Percentiles rank a stretch among this genome's conserved stretches.
phyloP scores from a whole-genome alignment of 768 basidiomycete genomes.

The Pisolithus microcarpus region DNA sequence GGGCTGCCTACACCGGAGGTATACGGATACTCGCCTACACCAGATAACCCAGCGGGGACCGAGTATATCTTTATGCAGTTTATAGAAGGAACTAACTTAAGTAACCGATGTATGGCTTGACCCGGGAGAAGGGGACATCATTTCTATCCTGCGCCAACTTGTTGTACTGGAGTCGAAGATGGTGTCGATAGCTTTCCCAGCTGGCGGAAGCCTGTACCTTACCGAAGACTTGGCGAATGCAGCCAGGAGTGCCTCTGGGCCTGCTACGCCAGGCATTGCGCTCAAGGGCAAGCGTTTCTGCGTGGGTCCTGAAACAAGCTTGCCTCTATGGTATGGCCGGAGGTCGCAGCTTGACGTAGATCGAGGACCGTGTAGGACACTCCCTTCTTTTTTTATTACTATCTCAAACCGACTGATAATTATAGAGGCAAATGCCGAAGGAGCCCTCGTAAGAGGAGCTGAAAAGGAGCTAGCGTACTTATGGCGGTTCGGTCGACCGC shows the following conservation, averaged over 20 bases:
- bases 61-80: too few relatives aligned
- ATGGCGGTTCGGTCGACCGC: background rate
- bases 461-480: background rate
- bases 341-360: conserved; percentile 42
- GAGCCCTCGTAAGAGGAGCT: background rate
- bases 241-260: conserved; percentile 10
- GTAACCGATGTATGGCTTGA: too few relatives aligned
- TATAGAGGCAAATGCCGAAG: background rate
- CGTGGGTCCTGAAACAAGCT: conserved; percentile 35
- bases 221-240: conserved; percentile 38
- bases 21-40: conserved; percentile 24
- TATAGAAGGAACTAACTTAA: too few relatives aligned
- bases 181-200: conserved; percentile 43
- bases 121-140: too few relatives aligned
- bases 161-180: conserved; percentile 40
- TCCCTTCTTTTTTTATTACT: conserved; percentile 27
- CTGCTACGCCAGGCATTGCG: conserved; percentile 23
- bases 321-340: conserved; percentile 44
- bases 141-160: too few relatives aligned
- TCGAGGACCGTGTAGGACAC: conserved; percentile 45
- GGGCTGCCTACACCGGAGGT: conserved; percentile 26
- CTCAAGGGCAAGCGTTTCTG: conserved; percentile 36
- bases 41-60: too few relatives aligned
- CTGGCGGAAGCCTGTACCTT: conserved; percentile 47
- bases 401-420: background rate